Base-by-base conservation (phyloP, 139 green algal genomes). In the Limnomonas spitsbergensis region DNA sequence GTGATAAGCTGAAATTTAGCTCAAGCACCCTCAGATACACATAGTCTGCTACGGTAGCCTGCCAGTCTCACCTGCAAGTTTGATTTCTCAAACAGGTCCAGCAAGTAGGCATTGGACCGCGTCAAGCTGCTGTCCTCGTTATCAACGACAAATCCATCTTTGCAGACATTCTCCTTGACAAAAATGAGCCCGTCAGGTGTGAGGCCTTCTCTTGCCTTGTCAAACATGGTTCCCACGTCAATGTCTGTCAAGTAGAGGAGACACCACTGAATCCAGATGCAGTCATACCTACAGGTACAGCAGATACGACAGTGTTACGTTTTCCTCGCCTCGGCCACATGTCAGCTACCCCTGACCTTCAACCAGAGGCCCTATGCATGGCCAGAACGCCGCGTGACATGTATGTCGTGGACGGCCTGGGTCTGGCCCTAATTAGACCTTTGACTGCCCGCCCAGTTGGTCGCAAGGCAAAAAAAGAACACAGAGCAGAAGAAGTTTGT, bases 121-220 rank as follows among this genome's bases (percentile, higher is more conserved):
- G 95, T 98, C 2, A 99, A 68, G 67, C 69, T 93, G 53, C 78
- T 88, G 84, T 99, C 95, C 20, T 96, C 92, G 38, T 88, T 92
- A 86, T 99, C 95, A 35, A 98, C 87, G 0, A 98, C 81, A 73
- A 98, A 98, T 27, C 93, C 93, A 7, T 76, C 32, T 70, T 84
- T 85, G 79, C 84, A 91, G 32, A 97, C 94, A 84, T 99, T 99
- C 83, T 99, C 95, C 81, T 99, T 99, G 69, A 95, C 81, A 66
- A 98, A 87, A 7, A 99, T 89, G 14, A 97, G 74, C 47, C 95
- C 95, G n/a, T 87, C 93, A 0, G 86, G 84, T 38, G 90, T 89
- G 26, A 97, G 82, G 0, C 85, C 88, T 4, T 66, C 69, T 0
- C 74, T 79, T 56, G 84, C 94, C 3, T 91, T 82, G 6, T 85